Base-by-base conservation (phyloP, 257 asterid species). In the Solanum pennellii region DNA sequence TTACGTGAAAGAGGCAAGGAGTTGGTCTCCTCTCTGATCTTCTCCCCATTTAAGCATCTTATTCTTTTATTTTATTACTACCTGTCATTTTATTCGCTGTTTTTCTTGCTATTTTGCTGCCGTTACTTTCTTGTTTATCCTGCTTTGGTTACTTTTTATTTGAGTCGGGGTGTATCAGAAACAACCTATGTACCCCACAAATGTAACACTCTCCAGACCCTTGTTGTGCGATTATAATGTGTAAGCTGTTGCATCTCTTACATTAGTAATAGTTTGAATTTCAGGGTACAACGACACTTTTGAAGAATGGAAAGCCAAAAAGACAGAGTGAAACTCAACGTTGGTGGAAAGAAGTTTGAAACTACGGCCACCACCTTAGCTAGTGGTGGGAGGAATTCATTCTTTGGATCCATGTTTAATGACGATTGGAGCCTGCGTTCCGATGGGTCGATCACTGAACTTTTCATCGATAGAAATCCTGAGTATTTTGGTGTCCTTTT, bases 401-500 rank as follows among this genome's bases (percentile, higher is more conserved):
- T 94, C 3, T 95, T 96, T 62, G 98, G 98, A n/a, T 95, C 98
- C 2, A 93, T 96, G 96, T 95, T 96, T 39, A 95, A 95, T 25
- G 95, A 92, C 15, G 90, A 94, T 69, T 96, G 98, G 99, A 91
- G 91, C 91, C 91, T 93, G 74, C 94, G 88, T 25, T 68, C 94
- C 71, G 75, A 89, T 86, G 76, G 82, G 77, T 47, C 93, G 39
- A 71, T 49, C 44, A 47, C 89, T 7, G 98, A 96, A 12, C 98
- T 93, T 87, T 96, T 95, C 91, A 92, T 95, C 20, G 99, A 96
- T 86, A 95, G 98, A 42, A 94, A 96, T 89, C 97, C 99, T 0
- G 95, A 95, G 84, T 95, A 95, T 86, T 96, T 96, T 83, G 92
- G 95, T 10, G 91, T 95, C 72, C 93, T 96, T 87, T 94, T 96